Percentiles rank a stretch among this genome's conserved stretches.
These are phyloP conservation scores for Angomonas deanei DNA, from an alignment of 208 protist species.

Conservation along the genomic window DNA sequence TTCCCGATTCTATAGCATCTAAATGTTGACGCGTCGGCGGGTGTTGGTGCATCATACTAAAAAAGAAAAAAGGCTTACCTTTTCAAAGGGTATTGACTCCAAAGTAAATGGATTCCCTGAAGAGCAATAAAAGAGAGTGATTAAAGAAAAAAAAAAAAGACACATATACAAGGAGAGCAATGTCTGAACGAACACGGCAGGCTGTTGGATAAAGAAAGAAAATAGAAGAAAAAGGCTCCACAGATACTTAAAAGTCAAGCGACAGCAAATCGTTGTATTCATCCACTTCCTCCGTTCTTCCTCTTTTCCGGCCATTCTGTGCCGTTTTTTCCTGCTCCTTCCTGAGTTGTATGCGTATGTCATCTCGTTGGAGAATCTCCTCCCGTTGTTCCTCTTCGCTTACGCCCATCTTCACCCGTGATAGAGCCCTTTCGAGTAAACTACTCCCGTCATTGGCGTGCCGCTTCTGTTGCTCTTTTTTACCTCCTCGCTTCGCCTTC, in stretches of 20 bases:
- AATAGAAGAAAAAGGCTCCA: no score
- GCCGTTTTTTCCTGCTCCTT: constrained; percentile 44
- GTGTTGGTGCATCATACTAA: no score
- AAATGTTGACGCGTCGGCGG: no score
- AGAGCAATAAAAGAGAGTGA: background rate
- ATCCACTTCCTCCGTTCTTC: constrained; percentile 21
- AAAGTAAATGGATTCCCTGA: no score
- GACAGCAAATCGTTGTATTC: constrained; percentile 78
- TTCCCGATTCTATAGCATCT: no score
- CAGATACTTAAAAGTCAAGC: constrained; percentile 32
- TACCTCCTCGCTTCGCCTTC: constrained; percentile 56
- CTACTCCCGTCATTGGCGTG: constrained; percentile 39
- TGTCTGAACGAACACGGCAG: background rate
- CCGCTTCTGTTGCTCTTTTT: constrained; percentile 49
- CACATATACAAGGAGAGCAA: background rate
- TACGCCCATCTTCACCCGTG: constrained; percentile 76
- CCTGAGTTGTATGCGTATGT: constrained; percentile 50
- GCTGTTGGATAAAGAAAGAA: no score
- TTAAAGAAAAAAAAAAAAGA: background rate
- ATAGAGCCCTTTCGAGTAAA: constrained; percentile 57
- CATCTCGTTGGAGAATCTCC: constrained; percentile 53
- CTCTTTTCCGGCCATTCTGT: constrained; percentile 40
- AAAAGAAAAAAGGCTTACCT: no score
- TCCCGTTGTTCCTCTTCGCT: constrained; percentile 80
- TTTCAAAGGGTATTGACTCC: no score